Evolutionary conservation across 1,284 basidiomycete genomes (phyloP).

Genomic region (Coniophora puteana): DNA sequence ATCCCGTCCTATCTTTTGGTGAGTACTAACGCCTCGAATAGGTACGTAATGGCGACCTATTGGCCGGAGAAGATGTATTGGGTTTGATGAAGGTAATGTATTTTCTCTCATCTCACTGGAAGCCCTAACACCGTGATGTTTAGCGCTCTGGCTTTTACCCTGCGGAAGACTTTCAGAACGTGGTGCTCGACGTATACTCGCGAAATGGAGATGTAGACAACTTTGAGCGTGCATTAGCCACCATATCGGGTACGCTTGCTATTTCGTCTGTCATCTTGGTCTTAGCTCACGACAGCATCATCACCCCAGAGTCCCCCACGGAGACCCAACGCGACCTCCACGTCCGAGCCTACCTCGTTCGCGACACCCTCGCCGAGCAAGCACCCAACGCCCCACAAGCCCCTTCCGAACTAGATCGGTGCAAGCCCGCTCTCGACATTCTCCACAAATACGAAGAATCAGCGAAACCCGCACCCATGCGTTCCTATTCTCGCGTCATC

Average conservation of each 20-base stretch:
- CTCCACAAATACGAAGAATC: conserved; percentile 65
- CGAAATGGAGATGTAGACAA: conserved; percentile 39
- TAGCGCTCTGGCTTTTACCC: conserved; percentile 37
- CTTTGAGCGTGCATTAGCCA: conserved; percentile 44
- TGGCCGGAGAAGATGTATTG: conserved; percentile 32
- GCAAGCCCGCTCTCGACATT: conserved; percentile 53
- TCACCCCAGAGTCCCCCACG: conserved; percentile 38
- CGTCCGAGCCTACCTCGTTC: conserved; percentile 53
- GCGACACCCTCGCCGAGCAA: conserved; percentile 2
- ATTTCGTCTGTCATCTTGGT: neutral
- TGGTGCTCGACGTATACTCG: conserved; percentile 49
- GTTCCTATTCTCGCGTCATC: conserved; percentile 64
- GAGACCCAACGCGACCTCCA: conserved; percentile 64
- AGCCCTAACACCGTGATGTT: neutral
- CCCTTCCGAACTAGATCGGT: conserved; percentile 49
- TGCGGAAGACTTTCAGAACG: conserved; percentile 38
- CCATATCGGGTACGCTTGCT: conserved; percentile 36
- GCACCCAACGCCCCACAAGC: conserved; percentile 28
- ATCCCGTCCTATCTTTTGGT: conserved; percentile 4
- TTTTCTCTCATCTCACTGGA: neutral
- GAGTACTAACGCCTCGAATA: conserved; percentile 12
- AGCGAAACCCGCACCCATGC: conserved; percentile 55
- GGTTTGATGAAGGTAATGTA: conserved; percentile 50
- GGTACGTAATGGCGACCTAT: conserved; percentile 31
- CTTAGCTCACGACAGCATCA: conserved; percentile 4